These are phyloP conservation scores for Moesziomyces globuligerus DNA, from an alignment of 1,284 basidiomycete species.

Conservation along the genomic window DNA sequence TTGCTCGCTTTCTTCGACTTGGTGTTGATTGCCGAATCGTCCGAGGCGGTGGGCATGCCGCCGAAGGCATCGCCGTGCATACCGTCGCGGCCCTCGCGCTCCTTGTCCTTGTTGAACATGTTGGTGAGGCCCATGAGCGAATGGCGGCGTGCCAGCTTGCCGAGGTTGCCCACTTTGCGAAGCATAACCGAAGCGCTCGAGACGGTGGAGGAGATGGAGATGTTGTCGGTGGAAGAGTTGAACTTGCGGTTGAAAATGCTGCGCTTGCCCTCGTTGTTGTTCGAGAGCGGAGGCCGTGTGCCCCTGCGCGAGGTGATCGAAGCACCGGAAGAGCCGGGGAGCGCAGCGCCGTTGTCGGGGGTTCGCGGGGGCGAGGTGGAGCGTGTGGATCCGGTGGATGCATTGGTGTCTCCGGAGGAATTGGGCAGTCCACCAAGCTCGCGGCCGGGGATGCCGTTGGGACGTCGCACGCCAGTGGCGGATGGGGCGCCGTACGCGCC, in stretches of 20 bases:
- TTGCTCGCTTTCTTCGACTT: conserved; percentile 66
- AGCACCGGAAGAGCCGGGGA: conserved; percentile 53
- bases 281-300: conserved; percentile 54
- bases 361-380: conserved; percentile 60
- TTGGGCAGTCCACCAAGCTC: conserved; percentile 41
- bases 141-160: conserved; percentile 88
- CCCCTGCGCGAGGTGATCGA: conserved; percentile 60
- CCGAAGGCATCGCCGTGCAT: conserved; percentile 72
- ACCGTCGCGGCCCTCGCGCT: conserved; percentile 72
- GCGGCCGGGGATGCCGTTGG: conserved; percentile 21
- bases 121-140: conserved; percentile 91
- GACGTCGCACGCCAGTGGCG: conserved; percentile 17
- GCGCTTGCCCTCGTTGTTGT: conserved; percentile 63
- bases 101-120: conserved; percentile 75
- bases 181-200: conserved; percentile 97
- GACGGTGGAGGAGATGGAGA: conserved; percentile 95
- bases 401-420: conserved; percentile 56
- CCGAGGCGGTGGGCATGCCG: conserved; percentile 64
- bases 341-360: conserved; percentile 52
- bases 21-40: conserved; percentile 67
- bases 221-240: conserved; percentile 95
- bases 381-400: conserved; percentile 58
- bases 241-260: conserved; percentile 87
- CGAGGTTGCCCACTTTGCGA: conserved; percentile 91
- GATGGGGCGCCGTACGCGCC: conserved; percentile 6